Conservation (phyloP, 257 asterid species). For the Ajuga chamaepitys region DNA sequence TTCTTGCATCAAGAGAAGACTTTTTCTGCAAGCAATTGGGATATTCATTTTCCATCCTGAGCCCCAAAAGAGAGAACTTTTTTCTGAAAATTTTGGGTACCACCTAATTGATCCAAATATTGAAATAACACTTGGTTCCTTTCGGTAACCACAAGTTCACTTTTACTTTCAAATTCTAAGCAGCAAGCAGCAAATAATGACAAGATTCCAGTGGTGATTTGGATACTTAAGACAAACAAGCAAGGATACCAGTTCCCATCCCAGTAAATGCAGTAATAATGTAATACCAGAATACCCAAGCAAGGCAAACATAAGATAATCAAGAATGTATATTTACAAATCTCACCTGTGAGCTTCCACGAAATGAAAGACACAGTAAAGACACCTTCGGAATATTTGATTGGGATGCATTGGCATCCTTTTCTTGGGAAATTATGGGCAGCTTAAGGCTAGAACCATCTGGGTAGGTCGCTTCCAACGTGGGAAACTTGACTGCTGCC, state of each 20-base stretch:
- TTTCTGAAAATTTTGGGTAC: not conserved
- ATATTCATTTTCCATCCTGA: not conserved
- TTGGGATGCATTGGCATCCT: constrained; percentile 17
- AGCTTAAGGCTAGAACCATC: constrained; percentile 54
- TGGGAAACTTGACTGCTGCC: constrained; percentile 79
- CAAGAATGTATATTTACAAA: not conserved
- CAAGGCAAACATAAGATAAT: not conserved
- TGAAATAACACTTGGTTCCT: not conserved
- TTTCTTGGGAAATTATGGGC: constrained; percentile 37
- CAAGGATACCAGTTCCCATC: not conserved
- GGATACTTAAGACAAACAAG: not conserved
- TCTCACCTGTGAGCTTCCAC: constrained; percentile 67
- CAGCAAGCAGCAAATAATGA: not conserved
- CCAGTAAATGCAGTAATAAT: not conserved
- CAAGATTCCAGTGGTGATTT: not conserved
- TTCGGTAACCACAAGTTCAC: not conserved
- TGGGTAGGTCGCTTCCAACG: constrained; percentile 46
- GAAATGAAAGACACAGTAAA: constrained; percentile 70
- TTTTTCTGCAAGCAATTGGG: not conserved
- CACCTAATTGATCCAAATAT: not conserved
- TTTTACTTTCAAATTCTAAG: not conserved
- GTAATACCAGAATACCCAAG: not conserved
- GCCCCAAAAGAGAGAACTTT: not conserved
- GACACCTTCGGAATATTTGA: constrained; percentile 49
- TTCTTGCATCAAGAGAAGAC: not conserved